phyloP scores from a whole-genome alignment of 257 asterid species.

The Cinchona pubescens region DNA sequence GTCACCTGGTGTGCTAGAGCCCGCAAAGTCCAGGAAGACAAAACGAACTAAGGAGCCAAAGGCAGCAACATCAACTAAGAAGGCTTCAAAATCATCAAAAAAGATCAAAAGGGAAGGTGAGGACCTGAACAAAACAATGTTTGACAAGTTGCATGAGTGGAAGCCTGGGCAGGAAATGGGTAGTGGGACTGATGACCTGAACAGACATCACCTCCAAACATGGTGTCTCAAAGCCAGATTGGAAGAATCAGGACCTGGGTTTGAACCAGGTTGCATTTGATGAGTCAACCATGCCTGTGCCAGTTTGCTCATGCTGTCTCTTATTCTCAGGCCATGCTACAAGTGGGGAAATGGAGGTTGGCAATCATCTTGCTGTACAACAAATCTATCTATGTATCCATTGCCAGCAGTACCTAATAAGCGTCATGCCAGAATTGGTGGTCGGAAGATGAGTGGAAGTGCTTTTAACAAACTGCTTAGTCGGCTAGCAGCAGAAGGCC shows the following conservation, averaged over 20 bases:
- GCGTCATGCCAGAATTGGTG: conserved; percentile 93
- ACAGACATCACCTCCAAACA: conserved; percentile 38
- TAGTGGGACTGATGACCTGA: conserved; percentile 28
- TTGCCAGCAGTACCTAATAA: conserved; percentile 93
- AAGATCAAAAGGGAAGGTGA: conserved; percentile 58
- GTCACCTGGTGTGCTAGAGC: conserved; percentile 48
- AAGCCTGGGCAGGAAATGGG: conserved; percentile 36
- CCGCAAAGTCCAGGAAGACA: conserved; percentile 55
- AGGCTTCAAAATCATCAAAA: conserved; percentile 51
- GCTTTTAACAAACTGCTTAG: conserved; percentile 87
- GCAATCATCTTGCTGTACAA: conserved; percentile 96
- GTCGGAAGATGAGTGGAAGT: conserved; percentile 96
- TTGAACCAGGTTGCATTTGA: conserved; percentile 88
- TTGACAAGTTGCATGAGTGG: conserved; percentile 43
- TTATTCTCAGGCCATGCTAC: conserved; percentile 80
- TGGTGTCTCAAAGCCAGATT: conserved; percentile 45
- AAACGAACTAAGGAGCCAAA: conserved; percentile 72
- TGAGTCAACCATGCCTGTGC: conserved; percentile 89
- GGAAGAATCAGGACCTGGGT: conserved; percentile 93
- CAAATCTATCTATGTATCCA: conserved; percentile 78
- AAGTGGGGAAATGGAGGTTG: conserved; percentile 99
- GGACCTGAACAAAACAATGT: conserved; percentile 46
- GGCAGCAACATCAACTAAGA: conserved; percentile 32
- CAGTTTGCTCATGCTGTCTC: conserved; percentile 95
- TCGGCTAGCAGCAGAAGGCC: conserved; percentile 85